Evolutionary conservation across 2,329 filamentous ascomycete species (phyloP).

Genomic region (Diaporthe sp.): DNA sequence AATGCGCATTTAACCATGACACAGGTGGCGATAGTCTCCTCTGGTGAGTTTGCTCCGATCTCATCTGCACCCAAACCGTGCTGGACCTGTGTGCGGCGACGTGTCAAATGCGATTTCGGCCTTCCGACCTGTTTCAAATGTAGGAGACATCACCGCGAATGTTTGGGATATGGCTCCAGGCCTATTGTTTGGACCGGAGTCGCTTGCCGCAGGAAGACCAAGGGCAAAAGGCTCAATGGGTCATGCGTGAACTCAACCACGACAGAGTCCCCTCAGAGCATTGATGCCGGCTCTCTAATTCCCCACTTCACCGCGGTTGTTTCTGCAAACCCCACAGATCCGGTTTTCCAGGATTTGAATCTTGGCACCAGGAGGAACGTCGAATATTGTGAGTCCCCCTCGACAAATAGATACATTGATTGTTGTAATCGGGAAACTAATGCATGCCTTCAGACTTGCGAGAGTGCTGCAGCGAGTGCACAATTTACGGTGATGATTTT

Average conservation of each 20-base stretch:
- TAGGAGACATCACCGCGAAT: constrained; percentile 25
- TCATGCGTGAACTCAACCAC: background rate
- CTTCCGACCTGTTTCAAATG: constrained; percentile 35
- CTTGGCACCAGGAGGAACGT: background rate
- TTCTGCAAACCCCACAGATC: constrained; percentile 9
- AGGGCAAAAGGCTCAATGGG: background rate
- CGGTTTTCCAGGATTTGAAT: background rate
- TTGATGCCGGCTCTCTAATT: background rate
- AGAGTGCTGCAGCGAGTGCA: constrained; percentile 33
- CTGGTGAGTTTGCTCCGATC: background rate
- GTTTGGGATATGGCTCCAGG: background rate
- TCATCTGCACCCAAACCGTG: constrained; percentile 15
- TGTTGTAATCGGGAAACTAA: background rate
- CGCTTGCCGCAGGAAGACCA: background rate
- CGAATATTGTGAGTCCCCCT: constrained; percentile 6
- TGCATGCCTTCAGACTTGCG: constrained; percentile 16
- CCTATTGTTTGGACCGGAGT: constrained; percentile 2
- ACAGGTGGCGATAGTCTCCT: background rate
- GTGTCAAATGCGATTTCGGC: constrained; percentile 32
- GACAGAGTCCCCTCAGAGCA: background rate
- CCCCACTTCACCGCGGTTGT: background rate
- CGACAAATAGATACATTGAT: too few species aligned
- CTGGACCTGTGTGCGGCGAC: constrained; percentile 35
- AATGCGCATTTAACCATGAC: background rate
- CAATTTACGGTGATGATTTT: constrained; percentile 26